Evolutionary conservation across 768 basidiomycete species (phyloP).

Genomic region (Agrocybe pediades): DNA sequence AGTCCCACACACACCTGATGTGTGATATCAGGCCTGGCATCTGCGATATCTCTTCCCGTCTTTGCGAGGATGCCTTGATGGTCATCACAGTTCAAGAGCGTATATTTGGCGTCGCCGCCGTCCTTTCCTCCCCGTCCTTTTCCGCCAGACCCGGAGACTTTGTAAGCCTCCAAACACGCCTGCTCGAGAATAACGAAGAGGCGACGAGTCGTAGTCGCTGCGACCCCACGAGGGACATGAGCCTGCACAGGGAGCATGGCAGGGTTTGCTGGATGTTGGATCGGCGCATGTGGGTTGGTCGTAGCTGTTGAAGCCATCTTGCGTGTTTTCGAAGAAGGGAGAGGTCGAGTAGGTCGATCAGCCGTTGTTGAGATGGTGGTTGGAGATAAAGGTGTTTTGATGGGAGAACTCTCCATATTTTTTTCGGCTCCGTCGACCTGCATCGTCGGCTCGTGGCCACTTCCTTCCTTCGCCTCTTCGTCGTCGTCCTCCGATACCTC

Average conservation of each 20-base stretch:
- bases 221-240: constrained; percentile 61
- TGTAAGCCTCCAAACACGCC: constrained; percentile 95
- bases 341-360: constrained; percentile 65
- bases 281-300: constrained; percentile 42
- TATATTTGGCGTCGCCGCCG: constrained; percentile 90
- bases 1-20: constrained; percentile 72
- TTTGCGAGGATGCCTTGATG: constrained; percentile 99
- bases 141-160: constrained; percentile 62
- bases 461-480: constrained; percentile 24
- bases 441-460: constrained; percentile 16
- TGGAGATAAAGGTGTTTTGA: constrained; percentile 22
- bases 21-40: constrained; percentile 98
- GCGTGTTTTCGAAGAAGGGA: constrained; percentile 56
- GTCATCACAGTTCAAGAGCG: constrained; percentile 96
- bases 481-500: constrained; percentile 30
- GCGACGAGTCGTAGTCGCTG: constrained; percentile 58
- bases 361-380: constrained; percentile 17
- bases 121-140: constrained; percentile 56
- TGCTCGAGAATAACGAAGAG: constrained; percentile 92
- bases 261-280: constrained; percentile 62
- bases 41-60: constrained; percentile 96
- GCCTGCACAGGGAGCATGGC: constrained; percentile 84
- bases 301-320: constrained; percentile 44
- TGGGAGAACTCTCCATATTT: constrained; percentile 5
- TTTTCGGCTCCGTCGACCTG: constrained; percentile 22